phyloP scores from a whole-genome alignment of 1,284 basidiomycete species.

The Sanghuangporus weigelae region DNA sequence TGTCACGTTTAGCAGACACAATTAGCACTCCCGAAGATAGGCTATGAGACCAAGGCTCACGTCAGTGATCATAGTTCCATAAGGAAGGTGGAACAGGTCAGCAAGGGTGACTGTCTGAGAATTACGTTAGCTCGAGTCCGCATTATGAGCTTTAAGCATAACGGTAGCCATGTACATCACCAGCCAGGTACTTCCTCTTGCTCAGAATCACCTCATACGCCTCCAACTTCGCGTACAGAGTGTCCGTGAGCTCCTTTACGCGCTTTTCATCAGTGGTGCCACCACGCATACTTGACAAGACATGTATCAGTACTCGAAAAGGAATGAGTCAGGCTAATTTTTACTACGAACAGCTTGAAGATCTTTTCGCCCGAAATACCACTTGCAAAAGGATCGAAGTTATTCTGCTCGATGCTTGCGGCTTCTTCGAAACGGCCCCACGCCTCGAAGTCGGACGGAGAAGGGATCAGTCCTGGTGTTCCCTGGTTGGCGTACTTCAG shows the following conservation, averaged over 20 bases:
- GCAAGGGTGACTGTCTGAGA: conserved; percentile 11
- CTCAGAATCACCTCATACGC: conserved; percentile 27
- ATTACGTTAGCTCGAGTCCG: background rate
- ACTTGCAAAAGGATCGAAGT: conserved; percentile 44
- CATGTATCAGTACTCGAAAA: background rate
- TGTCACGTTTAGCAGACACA: background rate
- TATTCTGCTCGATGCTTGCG: conserved; percentile 42
- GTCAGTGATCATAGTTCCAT: conserved; percentile 14
- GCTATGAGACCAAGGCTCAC: background rate
- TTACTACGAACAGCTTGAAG: conserved; percentile 35
- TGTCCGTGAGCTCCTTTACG: conserved; percentile 26
- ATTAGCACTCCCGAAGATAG: background rate
- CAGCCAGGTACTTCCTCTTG: conserved; percentile 27
- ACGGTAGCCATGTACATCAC: conserved; percentile 23
- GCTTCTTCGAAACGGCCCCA: conserved; percentile 52
- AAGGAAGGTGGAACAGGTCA: conserved; percentile 18
- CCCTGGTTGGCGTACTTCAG: conserved; percentile 31
- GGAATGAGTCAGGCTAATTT: background rate
- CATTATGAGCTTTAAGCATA: background rate
- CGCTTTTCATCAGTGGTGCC: conserved; percentile 26
- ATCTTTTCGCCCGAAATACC: conserved; percentile 40
- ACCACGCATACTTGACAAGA: conserved; percentile 4
- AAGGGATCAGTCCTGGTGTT: conserved; percentile 16
- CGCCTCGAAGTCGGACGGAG: conserved; percentile 32
- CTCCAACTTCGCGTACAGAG: conserved; percentile 26